Conservation (phyloP, 495 filamentous ascomycete genomes). For the Chaetomium fimeti region DNA sequence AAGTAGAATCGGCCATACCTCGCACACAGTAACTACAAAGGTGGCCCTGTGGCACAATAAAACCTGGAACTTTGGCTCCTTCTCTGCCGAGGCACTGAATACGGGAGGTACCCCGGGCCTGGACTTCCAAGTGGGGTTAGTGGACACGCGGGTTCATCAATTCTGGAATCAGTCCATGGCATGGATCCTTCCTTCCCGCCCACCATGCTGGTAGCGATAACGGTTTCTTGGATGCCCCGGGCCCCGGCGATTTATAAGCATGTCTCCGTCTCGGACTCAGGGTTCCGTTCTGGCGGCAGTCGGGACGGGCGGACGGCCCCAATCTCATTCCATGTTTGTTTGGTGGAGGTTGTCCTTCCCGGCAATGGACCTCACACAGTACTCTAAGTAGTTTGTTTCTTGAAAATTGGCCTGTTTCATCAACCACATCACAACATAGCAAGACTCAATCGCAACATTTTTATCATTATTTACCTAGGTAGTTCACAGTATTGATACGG, state of each 20-base stretch:
- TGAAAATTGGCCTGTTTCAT: background rate
- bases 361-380: background rate
- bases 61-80: background rate
- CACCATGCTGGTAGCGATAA: background rate
- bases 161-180: background rate
- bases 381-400: background rate
- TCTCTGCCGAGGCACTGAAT: background rate
- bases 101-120: background rate
- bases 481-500: background rate
- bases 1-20: too few species aligned
- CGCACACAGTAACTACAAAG: too few species aligned
- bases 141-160: background rate
- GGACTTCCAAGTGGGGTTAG: background rate
- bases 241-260: conserved; percentile 14
- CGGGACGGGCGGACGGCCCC: too few species aligned
- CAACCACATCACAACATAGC: background rate
- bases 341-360: background rate
- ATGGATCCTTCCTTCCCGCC: background rate
- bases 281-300: too few species aligned
- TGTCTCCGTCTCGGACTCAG: background rate
- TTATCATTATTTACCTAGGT: background rate
- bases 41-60: too few species aligned
- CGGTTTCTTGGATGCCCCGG: background rate
- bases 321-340: background rate
- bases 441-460: background rate